phyloP scores from a whole-genome alignment of 1,284 basidiomycete genomes.

The Moesziomyces parantarcticus region DNA sequence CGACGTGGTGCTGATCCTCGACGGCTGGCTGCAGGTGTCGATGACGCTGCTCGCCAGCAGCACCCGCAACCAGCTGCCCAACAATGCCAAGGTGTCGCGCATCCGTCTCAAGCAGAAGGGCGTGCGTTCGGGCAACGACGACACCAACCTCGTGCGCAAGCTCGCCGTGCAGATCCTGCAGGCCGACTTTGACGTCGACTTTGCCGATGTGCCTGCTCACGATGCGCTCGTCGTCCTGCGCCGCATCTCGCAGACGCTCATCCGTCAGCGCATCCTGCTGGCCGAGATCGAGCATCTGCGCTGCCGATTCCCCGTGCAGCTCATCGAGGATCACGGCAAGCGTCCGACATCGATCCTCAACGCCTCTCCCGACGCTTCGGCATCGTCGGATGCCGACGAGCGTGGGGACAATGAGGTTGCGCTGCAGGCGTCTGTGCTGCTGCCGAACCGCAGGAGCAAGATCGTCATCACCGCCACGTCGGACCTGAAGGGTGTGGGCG shows the following conservation, averaged over 20 bases:
- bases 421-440: conserved; percentile 49
- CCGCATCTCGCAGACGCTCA: conserved; percentile 42
- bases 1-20: conserved; percentile 50
- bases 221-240: conserved; percentile 48
- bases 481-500: conserved; percentile 38
- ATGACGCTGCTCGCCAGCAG: conserved; percentile 44
- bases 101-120: conserved; percentile 50
- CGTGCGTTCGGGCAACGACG: conserved; percentile 24
- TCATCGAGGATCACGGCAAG: conserved; percentile 24
- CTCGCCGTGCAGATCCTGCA: conserved; percentile 40
- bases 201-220: conserved; percentile 29
- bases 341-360: conserved; percentile 12
- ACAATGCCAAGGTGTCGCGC: conserved; percentile 40
- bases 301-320: conserved; percentile 50
- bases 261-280: conserved; percentile 39
- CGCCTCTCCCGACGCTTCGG: conserved; percentile 23
- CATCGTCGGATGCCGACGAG: conserved; percentile 10
- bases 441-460: conserved; percentile 47
- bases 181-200: conserved; percentile 41
- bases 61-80: conserved; percentile 21
- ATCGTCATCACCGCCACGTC: conserved; percentile 43
- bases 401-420: conserved; percentile 23
- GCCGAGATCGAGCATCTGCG: conserved; percentile 54
- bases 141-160: conserved; percentile 40
- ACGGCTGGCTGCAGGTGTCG: conserved; percentile 47